Percentiles rank a stretch among this genome's conserved stretches.
These are phyloP conservation scores for Gryganskiella cystojenkinii DNA, from an alignment of 192 early-diverging fungal genomes.

Conservation along the genomic window DNA sequence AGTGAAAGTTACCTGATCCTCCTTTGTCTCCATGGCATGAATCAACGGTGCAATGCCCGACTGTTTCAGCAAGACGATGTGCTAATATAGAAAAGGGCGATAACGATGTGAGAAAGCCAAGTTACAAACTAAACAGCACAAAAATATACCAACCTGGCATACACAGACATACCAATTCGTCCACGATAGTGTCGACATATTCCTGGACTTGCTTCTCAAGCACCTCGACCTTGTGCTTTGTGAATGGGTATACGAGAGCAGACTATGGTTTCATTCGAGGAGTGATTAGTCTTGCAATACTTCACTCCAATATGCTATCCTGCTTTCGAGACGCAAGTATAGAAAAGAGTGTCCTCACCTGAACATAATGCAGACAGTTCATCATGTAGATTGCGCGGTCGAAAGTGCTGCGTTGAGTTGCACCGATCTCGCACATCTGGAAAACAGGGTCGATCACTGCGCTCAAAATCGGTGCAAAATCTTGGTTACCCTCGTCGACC, in stretches of 20 bases:
- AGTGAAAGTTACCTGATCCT: constrained; percentile 55
- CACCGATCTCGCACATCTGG: constrained; percentile 73
- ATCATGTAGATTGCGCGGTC: constrained; percentile 79
- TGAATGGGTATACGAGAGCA: constrained; percentile 75
- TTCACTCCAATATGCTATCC: too few relatives aligned
- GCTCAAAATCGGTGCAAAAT: constrained; percentile 73
- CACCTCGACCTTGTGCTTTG: constrained; percentile 60
- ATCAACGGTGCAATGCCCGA: constrained; percentile 68
- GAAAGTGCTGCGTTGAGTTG: constrained; percentile 58
- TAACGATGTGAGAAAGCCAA: not conserved
- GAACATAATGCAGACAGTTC: constrained; percentile 80
- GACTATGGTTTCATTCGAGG: constrained; percentile 49
- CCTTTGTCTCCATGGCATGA: constrained; percentile 65
- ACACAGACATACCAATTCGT: constrained; percentile 66
- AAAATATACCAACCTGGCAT: too few relatives aligned
- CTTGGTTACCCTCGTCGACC: constrained; percentile 60
- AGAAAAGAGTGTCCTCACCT: constrained; percentile 57
- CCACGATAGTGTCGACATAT: constrained; percentile 69
- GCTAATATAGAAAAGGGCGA: constrained; percentile 50
- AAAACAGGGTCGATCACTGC: constrained; percentile 79
- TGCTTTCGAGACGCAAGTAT: too few relatives aligned
- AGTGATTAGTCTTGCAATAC: too few relatives aligned
- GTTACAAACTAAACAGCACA: not conserved
- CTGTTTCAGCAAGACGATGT: constrained; percentile 67
- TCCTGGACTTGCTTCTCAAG: constrained; percentile 73